A percentile compares a stretch with the other conserved stretches of the same genome.
Evolutionary conservation across 768 basidiomycete genomes (phyloP).

Genomic region (Phylloporus arenicola): DNA sequence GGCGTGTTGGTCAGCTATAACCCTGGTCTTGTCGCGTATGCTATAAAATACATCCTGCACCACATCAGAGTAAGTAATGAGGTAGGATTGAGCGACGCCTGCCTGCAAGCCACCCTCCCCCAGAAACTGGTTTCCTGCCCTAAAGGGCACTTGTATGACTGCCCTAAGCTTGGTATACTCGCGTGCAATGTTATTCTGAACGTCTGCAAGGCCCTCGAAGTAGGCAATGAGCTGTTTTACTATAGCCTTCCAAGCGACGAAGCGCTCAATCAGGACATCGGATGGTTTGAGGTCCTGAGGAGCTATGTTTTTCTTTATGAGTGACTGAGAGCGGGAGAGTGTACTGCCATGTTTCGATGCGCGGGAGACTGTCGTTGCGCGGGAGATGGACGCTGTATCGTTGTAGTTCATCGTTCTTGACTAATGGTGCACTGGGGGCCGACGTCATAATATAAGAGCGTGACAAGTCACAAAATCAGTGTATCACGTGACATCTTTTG

Average conservation of each 20-base stretch:
- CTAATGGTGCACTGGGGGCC: not conserved
- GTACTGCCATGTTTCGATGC: slow-evolving; percentile 63
- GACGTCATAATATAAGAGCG: slow-evolving; percentile 25
- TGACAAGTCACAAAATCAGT: slow-evolving; percentile 9
- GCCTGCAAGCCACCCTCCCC: slow-evolving; percentile 96
- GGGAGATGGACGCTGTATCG: slow-evolving; percentile 51
- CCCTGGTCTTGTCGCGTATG: slow-evolving; percentile 88
- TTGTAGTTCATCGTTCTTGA: slow-evolving; percentile 30
- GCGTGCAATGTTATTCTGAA: slow-evolving; percentile 89
- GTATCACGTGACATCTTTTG: not conserved
- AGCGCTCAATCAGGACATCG: slow-evolving; percentile 94
- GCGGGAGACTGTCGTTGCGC: slow-evolving; percentile 69
- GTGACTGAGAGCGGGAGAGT: slow-evolving; percentile 71
- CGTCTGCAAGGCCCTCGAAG: slow-evolving; percentile 64
- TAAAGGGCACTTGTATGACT: slow-evolving; percentile 96
- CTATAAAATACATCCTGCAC: slow-evolving; percentile 83
- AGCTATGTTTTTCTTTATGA: slow-evolving; percentile 93
- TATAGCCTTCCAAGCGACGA: slow-evolving; percentile 92
- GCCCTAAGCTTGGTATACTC: slow-evolving; percentile 92
- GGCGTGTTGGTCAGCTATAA: slow-evolving; percentile 93
- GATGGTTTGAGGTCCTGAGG: slow-evolving; percentile 87
- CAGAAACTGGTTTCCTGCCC: slow-evolving; percentile 92
- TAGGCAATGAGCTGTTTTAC: slow-evolving; percentile 94
- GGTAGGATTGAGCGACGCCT: slow-evolving; percentile 13
- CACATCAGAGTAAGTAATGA: not conserved